Percentiles rank a stretch among this genome's conserved stretches.
phyloP scores from a whole-genome alignment of 768 basidiomycete genomes.

The Gymnopilus dilepis region DNA sequence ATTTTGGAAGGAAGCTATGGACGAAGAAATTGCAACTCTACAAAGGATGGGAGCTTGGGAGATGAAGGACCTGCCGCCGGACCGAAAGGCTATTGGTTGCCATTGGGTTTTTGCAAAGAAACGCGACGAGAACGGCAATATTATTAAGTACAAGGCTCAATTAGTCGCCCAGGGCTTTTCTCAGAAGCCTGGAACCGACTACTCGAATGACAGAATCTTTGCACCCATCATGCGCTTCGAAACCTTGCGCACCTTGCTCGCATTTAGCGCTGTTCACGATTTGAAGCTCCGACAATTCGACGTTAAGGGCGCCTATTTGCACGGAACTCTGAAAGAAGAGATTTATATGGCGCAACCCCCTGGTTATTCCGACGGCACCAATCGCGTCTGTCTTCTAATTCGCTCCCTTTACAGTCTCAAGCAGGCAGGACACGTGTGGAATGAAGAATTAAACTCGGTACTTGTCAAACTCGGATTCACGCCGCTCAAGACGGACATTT shows the following conservation, averaged over 20 bases:
- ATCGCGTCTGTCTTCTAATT: too few relatives aligned
- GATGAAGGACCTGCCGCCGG: conserved; percentile 27
- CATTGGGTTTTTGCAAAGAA: conserved; percentile 44
- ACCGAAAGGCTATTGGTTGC: conserved; percentile 29
- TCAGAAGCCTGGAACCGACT: conserved; percentile 45
- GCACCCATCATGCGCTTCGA: too few relatives aligned
- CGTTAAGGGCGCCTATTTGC: conserved; percentile 43
- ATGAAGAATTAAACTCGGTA: conserved; percentile 25
- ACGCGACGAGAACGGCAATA: conserved; percentile 33
- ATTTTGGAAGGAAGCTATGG: conserved; percentile 32
- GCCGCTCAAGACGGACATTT: conserved; percentile 20
- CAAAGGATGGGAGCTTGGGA: conserved; percentile 35
- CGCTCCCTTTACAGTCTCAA: conserved; percentile 46
- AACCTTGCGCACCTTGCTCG: conserved; percentile 35
- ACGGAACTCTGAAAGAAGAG: conserved; percentile 34
- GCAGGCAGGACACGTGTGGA: conserved; percentile 35
- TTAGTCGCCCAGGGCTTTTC: conserved; percentile 41
- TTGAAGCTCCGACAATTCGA: conserved; percentile 48
- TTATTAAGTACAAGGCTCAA: conserved; percentile 37
- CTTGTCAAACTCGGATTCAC: conserved; percentile 23
- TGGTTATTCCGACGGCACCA: too few relatives aligned
- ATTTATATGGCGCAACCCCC: conserved; percentile 22
- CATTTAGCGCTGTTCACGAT: conserved; percentile 37
- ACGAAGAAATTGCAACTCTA: conserved; percentile 30
- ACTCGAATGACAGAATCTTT: conserved; percentile 32